Conservation (phyloP, 2,329 filamentous ascomycete genomes). For the Alternaria alternata region DNA sequence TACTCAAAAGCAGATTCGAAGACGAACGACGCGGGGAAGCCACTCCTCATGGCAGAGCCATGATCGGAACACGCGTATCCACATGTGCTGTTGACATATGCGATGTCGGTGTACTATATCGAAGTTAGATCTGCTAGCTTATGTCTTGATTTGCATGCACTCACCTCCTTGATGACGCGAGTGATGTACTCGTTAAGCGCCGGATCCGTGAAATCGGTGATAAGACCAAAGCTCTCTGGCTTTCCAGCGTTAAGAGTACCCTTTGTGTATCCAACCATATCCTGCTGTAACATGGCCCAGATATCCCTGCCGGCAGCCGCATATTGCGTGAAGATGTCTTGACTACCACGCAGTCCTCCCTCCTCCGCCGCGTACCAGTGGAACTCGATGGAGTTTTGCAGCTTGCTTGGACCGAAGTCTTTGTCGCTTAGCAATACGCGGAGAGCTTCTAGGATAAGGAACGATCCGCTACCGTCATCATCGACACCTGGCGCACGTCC, state of each 20-base stretch:
- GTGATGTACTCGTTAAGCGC: slow-evolving; percentile 87
- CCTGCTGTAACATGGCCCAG: slow-evolving; percentile 96
- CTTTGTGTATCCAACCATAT: slow-evolving; percentile 86
- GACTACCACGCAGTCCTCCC: slow-evolving; percentile 82
- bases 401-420: slow-evolving; percentile 56
- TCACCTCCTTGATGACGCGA: slow-evolving; percentile 69
- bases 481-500: slow-evolving; percentile 80
- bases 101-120: slow-evolving; percentile 80
- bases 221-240: slow-evolving; percentile 85
- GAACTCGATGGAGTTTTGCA: slow-evolving; percentile 86
- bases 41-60: slow-evolving; percentile 73
- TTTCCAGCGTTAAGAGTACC: slow-evolving; percentile 45
- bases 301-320: slow-evolving; percentile 75
- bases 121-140: not conserved
- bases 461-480: slow-evolving; percentile 88
- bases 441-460: slow-evolving; percentile 91
- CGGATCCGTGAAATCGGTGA: slow-evolving; percentile 86
- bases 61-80: slow-evolving; percentile 84
- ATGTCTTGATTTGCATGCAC: not conserved
- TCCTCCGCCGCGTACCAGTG: slow-evolving; percentile 96
- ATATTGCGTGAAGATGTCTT: slow-evolving; percentile 85
- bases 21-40: slow-evolving; percentile 76
- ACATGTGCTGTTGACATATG: slow-evolving; percentile 84
- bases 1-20: slow-evolving; percentile 73
- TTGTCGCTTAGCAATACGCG: slow-evolving; percentile 76